A percentile compares a stretch with the other conserved stretches of the same genome.
phyloP scores from a whole-genome alignment of 495 filamentous ascomycete genomes.

The Thermothielavioides terrestris region DNA sequence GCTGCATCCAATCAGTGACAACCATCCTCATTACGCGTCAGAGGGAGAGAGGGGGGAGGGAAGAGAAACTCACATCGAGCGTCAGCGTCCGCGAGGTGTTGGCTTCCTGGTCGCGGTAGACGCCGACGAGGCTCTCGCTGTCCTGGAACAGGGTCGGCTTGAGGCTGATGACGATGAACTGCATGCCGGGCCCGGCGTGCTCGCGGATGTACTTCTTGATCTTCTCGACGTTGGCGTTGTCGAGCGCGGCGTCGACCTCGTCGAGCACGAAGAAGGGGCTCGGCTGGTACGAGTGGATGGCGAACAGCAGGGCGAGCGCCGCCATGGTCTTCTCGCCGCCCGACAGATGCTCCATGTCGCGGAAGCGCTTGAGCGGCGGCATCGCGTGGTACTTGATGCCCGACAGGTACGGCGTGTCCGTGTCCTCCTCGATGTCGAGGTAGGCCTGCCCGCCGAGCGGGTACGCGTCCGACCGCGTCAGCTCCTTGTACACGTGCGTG shows the following conservation, averaged over 20 bases:
- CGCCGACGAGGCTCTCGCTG: slow-evolving; percentile 86
- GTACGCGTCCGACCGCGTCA: slow-evolving; percentile 76
- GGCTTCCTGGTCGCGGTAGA: slow-evolving; percentile 87
- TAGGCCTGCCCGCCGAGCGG: slow-evolving; percentile 91
- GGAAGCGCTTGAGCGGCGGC: slow-evolving; percentile 96
- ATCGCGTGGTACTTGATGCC: slow-evolving; percentile 98
- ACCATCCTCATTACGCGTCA: not conserved
- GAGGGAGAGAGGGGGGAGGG: not conserved
- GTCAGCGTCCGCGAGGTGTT: slow-evolving; percentile 86
- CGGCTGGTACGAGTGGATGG: slow-evolving; percentile 90
- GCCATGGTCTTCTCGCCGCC: slow-evolving; percentile 99
- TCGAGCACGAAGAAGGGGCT: slow-evolving; percentile 96
- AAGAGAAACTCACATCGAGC: slow-evolving; percentile 67
- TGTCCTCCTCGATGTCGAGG: slow-evolving; percentile 85
- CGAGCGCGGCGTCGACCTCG: slow-evolving; percentile 94
- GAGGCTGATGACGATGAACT: slow-evolving; percentile 95
- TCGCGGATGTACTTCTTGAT: slow-evolving; percentile 92
- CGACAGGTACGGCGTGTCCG: slow-evolving; percentile 75
- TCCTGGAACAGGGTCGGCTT: slow-evolving; percentile 92
- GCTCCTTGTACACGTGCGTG: slow-evolving; percentile 83
- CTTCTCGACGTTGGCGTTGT: slow-evolving; percentile 91
- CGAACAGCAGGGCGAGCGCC: slow-evolving; percentile 87
- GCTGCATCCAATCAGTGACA: slow-evolving; percentile 11
- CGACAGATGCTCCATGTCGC: slow-evolving; percentile 97
- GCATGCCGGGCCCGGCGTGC: slow-evolving; percentile 93